Base-by-base conservation (phyloP, 2,329 filamentous ascomycete species). In the Penicillium sp. region DNA sequence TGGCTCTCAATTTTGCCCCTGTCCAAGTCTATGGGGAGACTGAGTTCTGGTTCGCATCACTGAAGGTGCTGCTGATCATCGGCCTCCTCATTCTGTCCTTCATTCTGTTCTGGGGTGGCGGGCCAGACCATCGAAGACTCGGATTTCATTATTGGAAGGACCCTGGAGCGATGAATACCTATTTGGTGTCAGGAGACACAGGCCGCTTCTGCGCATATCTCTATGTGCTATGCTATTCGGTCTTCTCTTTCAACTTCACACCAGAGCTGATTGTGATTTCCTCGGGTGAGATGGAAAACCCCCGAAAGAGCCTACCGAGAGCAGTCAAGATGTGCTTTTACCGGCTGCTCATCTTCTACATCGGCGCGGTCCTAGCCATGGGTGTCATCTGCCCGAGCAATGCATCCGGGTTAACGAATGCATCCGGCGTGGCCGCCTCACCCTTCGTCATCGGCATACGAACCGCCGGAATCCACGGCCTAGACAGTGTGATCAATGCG, bases 181-280 rank as follows among this genome's bases (percentile, higher is more conserved):
- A 72, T 45, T 64, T 72, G 28, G 53, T 51, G 1, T 54, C 55
- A 0, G 74, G 72, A 2, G 40, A 57, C 32, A 48, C 65, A 25
- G 78, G 41, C 1, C 11, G 10, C 4, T 17, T 36, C 14, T 15
- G 26, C 5, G 27, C 31, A 2, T 35, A 30, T 5, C 6, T 39
- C 10, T 23, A 15, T 3, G 29, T 23, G 2, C 10, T 43, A 3
- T 14, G 32, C 23, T 76, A 21, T 10, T 79, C 78, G 41, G 77
- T 87, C 33, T 78, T 86, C 54, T 85, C 80, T 25, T 84, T 84
- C 2, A 82, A 82, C 4, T 88, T 87, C 53, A 83, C 85, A 41
- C 84, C 83, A 3, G 84, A 87, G 58, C 71, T 87, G 17, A 80
- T 87, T 34, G 83, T 83, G 68, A 81, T 87, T 8, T 87, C 84